A percentile compares a stretch with the other conserved stretches of the same genome.
Evolutionary conservation across 495 filamentous ascomycete genomes (phyloP).

Genomic region (Penicillium taxi): DNA sequence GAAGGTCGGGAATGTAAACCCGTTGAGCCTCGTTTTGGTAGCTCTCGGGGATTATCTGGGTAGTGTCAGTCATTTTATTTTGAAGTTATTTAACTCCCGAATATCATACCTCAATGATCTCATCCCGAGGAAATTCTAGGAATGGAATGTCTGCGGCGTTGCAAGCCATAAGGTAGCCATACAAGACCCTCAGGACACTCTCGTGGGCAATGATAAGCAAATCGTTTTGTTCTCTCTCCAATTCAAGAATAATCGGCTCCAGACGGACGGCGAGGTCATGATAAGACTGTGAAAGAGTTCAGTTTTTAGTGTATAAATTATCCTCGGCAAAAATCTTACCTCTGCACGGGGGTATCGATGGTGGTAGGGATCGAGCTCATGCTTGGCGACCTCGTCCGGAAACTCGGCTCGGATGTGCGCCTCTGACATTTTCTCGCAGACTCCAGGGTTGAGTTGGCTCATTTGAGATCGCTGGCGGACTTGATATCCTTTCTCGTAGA

Average conservation of each 20-base stretch:
- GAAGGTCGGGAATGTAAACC: slow-evolving; percentile 64
- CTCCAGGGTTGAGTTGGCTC: slow-evolving; percentile 92
- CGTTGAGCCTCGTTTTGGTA: slow-evolving; percentile 94
- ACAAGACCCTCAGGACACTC: slow-evolving; percentile 89
- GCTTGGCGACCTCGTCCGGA: slow-evolving; percentile 84
- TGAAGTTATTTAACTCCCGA: slow-evolving; percentile 7
- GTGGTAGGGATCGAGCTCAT: slow-evolving; percentile 93
- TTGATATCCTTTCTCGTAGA: slow-evolving; percentile 69
- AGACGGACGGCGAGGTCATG: slow-evolving; percentile 95
- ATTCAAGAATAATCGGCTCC: slow-evolving; percentile 97
- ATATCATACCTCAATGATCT: slow-evolving; percentile 75
- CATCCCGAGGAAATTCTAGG: slow-evolving; percentile 88
- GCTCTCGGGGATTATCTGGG: slow-evolving; percentile 83
- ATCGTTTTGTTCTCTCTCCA: slow-evolving; percentile 95
- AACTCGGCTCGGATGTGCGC: slow-evolving; percentile 69
- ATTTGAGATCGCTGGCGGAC: slow-evolving; percentile 89
- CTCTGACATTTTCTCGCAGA: slow-evolving; percentile 87
- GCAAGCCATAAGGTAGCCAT: slow-evolving; percentile 98
- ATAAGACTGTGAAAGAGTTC: slow-evolving; percentile 60
- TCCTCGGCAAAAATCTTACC: slow-evolving; percentile 34
- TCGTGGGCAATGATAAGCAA: slow-evolving; percentile 97
- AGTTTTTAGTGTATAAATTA: background rate
- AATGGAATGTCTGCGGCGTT: slow-evolving; percentile 92
- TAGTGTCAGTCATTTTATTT: slow-evolving; percentile 9
- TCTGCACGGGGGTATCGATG: slow-evolving; percentile 94